Base-by-base conservation (phyloP, 257 asterid species). In the Gentiana straminea region DNA sequence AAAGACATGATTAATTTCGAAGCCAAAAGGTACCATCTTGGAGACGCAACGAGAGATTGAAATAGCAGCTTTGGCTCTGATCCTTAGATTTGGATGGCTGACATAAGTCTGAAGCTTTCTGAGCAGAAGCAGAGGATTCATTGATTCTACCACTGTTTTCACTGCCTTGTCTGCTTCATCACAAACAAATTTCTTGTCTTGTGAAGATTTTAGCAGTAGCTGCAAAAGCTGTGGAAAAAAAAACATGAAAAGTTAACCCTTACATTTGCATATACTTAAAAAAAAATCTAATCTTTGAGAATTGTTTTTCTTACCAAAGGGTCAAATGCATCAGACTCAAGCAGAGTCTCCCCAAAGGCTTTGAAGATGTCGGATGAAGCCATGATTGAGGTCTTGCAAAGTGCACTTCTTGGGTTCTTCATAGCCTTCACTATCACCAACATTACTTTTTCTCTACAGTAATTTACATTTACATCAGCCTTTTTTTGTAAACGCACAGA, bases 351-450 rank as follows among this genome's bases (percentile, higher is more conserved):
- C 49, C 94, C 86, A 68, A 80, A 83, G 56, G 94, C 84, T 63
- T 66, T 73, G 76, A 92, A 88, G 58, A 92, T 66, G 75, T 88
- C 99, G 53, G 94, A 55, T 45, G 97, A 66, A 71, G 97, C 91
- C 97, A 92, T 88, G 66, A 92, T 79, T 2, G 95, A 80, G 39
- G 95, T 88, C 77, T 92, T 88, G 86, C 79, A 68, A 61, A 92
- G 65, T 41, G 99, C 99, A 81, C 99, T 92, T 74, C 97, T 85
- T 51, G 99, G 99, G 60, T 88, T 92, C 83, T 92, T 92, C 77
- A 92, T 81, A 33, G 97, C 66, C 61, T 88, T 88, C 71, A 80
- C 91, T 72, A 81, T 65, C 55, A 83, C 75, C 63, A 68, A 13
- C 63, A 92, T 32, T 54, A 92, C 85, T 33, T 80, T 80, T 2